Evolutionary conservation across 768 basidiomycete species (phyloP).

Genomic region (Neoboletus subvelutipes): DNA sequence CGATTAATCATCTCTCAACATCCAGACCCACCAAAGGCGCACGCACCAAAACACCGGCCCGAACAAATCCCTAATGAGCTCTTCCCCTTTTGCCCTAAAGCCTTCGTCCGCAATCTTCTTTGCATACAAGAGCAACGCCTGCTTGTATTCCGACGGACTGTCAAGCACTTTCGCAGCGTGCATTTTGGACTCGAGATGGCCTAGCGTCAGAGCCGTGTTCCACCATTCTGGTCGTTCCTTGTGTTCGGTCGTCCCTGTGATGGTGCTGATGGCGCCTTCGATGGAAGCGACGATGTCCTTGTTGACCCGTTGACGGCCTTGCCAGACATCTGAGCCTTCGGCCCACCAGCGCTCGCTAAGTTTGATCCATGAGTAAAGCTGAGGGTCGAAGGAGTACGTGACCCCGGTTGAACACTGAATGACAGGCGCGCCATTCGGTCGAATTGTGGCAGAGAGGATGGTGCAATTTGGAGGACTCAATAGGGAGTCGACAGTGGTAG

Average conservation of each 20-base stretch:
- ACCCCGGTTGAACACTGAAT: slow-evolving; percentile 76
- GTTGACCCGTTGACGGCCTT: slow-evolving; percentile 57
- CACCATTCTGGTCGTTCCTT: slow-evolving; percentile 73
- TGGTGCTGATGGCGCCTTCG: slow-evolving; percentile 52
- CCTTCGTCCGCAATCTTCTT: slow-evolving; percentile 88
- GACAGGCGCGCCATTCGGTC: slow-evolving; percentile 78
- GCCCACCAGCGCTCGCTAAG: slow-evolving; percentile 84
- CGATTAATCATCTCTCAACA: not conserved
- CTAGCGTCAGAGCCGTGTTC: slow-evolving; percentile 78
- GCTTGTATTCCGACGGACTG: slow-evolving; percentile 83
- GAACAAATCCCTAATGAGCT: slow-evolving; percentile 85
- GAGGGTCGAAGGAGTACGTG: slow-evolving; percentile 75
- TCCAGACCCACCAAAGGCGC: not conserved
- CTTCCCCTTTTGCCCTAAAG: slow-evolving; percentile 84
- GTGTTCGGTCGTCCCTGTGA: slow-evolving; percentile 37
- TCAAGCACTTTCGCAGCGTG: slow-evolving; percentile 73
- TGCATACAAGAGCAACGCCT: slow-evolving; percentile 72
- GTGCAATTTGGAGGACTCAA: slow-evolving; percentile 56
- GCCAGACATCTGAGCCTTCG: slow-evolving; percentile 81
- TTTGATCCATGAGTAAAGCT: slow-evolving; percentile 67
- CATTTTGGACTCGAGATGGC: slow-evolving; percentile 84
- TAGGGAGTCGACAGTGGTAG: slow-evolving; percentile 61
- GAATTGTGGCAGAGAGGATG: slow-evolving; percentile 63
- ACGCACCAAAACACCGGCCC: slow-evolving; percentile 89
- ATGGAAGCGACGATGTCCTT: slow-evolving; percentile 57